phyloP scores from a whole-genome alignment of 2,329 filamentous ascomycete genomes.

The Colletotrichum euphorbiae region DNA sequence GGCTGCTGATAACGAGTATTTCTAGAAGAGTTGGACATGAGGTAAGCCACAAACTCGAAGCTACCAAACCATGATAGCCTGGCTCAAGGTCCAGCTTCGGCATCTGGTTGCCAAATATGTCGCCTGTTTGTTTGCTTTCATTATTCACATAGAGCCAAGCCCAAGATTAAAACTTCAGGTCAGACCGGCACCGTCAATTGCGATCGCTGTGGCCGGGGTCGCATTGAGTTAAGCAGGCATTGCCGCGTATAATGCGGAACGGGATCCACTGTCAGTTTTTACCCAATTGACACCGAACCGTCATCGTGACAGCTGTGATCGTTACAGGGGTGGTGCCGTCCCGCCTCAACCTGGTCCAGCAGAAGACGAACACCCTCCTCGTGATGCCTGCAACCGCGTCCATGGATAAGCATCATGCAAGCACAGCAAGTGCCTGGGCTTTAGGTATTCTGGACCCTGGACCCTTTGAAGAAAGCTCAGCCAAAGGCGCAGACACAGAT shows the following conservation, averaged over 20 bases:
- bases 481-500: not conserved
- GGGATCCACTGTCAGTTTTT: conserved; percentile 1
- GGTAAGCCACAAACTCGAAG: not conserved
- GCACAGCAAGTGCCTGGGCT: not conserved
- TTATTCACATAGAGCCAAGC: conserved; percentile 16
- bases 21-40: too few species aligned
- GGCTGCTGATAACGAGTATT: not conserved
- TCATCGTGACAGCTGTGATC: not conserved
- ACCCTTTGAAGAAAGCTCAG: conserved; percentile 8
- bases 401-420: conserved; percentile 11
- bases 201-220: conserved; percentile 34
- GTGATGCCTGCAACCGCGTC: conserved; percentile 3
- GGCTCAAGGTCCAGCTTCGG: too few species aligned
- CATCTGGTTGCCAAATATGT: conserved; percentile 8
- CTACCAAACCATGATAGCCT: conserved; percentile 4
- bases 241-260: not conserved
- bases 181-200: conserved; percentile 27
- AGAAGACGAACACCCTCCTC: conserved; percentile 9
- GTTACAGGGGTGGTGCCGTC: conserved; percentile 22
- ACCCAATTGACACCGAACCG: not conserved
- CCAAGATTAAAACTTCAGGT: conserved; percentile 14
- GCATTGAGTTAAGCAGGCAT: conserved; percentile 11
- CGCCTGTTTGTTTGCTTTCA: conserved; percentile 18
- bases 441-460: conserved; percentile 23
- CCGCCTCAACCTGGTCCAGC: conserved; percentile 32